phyloP scores from a whole-genome alignment of 345 rosid genomes.

The Garcia nutans region DNA sequence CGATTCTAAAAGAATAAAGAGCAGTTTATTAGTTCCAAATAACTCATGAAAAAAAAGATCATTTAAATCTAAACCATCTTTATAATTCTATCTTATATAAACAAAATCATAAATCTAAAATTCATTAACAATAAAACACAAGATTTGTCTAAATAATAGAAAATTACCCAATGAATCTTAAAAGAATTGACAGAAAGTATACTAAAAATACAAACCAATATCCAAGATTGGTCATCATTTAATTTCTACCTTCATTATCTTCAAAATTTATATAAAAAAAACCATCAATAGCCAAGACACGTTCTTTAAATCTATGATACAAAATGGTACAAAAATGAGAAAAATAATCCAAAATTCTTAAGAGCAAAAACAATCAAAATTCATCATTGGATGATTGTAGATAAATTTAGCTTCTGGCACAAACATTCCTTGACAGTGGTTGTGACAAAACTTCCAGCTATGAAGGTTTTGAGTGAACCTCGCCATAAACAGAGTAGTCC shows the following conservation, averaged over 20 bases:
- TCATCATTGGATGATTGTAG: slow-evolving; percentile 5
- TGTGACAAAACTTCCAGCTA: neutral
- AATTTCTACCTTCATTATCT: neutral
- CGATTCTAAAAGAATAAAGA: neutral
- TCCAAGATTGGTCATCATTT: neutral
- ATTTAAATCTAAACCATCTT: neutral
- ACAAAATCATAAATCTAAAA: neutral
- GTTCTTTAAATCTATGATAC: slow-evolving; percentile 6
- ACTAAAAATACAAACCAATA: neutral
- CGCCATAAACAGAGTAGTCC: slow-evolving; percentile 55
- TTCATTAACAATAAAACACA: neutral
- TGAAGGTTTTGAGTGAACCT: neutral
- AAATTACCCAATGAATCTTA: neutral
- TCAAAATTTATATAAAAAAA: too few species aligned
- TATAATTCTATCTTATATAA: neutral
- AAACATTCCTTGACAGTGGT: slow-evolving; percentile 12
- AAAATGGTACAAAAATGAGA: slow-evolving; percentile 8
- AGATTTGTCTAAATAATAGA: neutral
- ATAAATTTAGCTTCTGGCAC: slow-evolving; percentile 14
- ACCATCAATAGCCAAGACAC: neutral
- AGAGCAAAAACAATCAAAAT: slow-evolving; percentile 19
- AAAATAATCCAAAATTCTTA: slow-evolving; percentile 19
- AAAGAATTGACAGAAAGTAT: neutral
- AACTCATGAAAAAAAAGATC: neutral
- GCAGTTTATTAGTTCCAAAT: neutral